A percentile compares a stretch with the other conserved stretches of the same genome.
Evolutionary conservation across 2,329 filamentous ascomycete species (phyloP).

Genomic region (Acephala macrosclerotiorum): DNA sequence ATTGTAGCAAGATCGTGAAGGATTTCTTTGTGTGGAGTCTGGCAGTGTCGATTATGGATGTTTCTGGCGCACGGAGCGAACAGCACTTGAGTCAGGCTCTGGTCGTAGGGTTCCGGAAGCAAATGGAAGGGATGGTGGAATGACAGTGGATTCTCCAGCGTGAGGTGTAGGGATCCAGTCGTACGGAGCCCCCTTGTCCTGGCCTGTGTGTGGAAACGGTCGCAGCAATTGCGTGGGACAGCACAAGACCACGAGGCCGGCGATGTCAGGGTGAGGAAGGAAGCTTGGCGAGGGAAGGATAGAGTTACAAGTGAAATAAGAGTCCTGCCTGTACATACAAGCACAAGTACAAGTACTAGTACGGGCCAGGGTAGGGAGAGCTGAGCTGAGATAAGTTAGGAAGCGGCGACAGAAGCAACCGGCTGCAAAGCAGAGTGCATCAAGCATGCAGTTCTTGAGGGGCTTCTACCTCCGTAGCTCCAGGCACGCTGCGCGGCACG

Average conservation of each 20-base stretch:
- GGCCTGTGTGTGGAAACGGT: background rate
- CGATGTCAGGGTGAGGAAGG: background rate
- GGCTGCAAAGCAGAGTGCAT: background rate
- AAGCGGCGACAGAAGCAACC: background rate
- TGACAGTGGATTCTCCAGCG: background rate
- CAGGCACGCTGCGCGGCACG: background rate
- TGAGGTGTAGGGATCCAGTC: background rate
- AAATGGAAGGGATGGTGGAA: background rate
- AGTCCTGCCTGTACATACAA: too few species aligned
- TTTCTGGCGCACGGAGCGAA: background rate
- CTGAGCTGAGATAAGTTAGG: background rate
- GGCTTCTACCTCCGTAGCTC: background rate
- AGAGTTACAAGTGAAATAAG: background rate
- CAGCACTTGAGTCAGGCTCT: background rate
- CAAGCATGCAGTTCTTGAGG: background rate
- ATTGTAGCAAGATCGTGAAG: background rate
- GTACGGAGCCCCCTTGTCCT: background rate
- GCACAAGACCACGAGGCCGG: slow-evolving; percentile 6
- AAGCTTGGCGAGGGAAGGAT: background rate
- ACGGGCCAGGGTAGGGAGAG: too few species aligned
- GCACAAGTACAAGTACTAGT: background rate
- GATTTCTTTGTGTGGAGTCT: background rate
- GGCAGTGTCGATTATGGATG: background rate
- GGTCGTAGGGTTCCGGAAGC: slow-evolving; percentile 1
- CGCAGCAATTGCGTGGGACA: slow-evolving; percentile 4